Base-by-base conservation (phyloP, 176 grass and related monocot genomes). In the Melocanna baccifera region DNA sequence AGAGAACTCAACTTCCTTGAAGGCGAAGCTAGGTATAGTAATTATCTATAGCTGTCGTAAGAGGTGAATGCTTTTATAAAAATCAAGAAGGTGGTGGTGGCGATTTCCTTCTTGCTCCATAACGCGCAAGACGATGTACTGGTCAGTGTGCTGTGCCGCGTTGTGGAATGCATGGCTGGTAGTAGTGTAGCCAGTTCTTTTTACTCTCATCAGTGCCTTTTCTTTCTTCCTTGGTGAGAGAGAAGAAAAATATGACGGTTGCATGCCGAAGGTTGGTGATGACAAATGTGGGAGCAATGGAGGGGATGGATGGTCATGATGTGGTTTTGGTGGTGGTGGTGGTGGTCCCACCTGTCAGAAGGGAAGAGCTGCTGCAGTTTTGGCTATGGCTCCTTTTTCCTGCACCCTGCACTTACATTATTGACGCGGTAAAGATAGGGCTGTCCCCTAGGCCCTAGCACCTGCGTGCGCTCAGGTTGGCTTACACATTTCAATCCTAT, bases 1-100 rank as follows among this genome's bases (percentile, higher is more conserved):
- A 69, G 67, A 83, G 29, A 69, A 39, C 36, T 53, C 26, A 39
- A 84, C 70, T 84, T 75, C 71, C 81, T 66, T 84, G 71, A 75
- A 65, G 45, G 70, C 71, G 82, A 84, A 84, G 59, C 34, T 84
- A 75, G 70, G 82, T 84, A 84, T 84, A 84, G 82, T 75, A 84
- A 84, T 75, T 65, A 84, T 84, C 82, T 65, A 84, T 75, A 84
- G 71, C 53, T 75, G 9, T 84, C 29, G 66, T 75, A 75, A 53
- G 82, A 84, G 39, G 55, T 75, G 41, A 4, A 4, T 75, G 82
- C 57, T 83, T 83, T 65, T 63, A 45, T 51, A 74, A 52, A 51
- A 52, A 51, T 6, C 43, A 26, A 26, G 42, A 51, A 64, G 69
- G n/a, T 25, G n/a, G 29, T 81, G 63, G 13, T 46, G 57, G n/a